Evolutionary conservation across 1,284 basidiomycete genomes (phyloP), one percentile per base, ranked within the genome.

Genomic region (Volvariella surrecta): DNA sequence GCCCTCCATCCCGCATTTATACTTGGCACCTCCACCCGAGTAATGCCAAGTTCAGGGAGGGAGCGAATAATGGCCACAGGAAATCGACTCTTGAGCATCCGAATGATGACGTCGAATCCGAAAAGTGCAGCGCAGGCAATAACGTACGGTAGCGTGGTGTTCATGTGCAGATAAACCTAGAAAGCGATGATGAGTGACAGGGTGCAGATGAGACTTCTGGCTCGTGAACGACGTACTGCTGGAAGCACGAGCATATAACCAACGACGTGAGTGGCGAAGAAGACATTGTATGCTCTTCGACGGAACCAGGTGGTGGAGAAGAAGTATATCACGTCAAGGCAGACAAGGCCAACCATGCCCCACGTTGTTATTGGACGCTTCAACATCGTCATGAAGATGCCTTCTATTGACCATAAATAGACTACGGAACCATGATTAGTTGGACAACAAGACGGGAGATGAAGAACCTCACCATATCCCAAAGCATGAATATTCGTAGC

Each of bases 1-100:
- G 86, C 80, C 3, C 83, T 74, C 87, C 88, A 92, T 35, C 89
- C 89, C 13, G 72, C 61, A 52, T 77, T 82, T 48, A 83, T 51
- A 2, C 59, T 52, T 2, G 74, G 78, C 10, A 85, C 60, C 46
- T 76, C 71, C 35, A 85, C 58, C 40, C 70, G 73, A 3, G 81
- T 82, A 45, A 71, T 58, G 22, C 68, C 70, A 40, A 85, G 64
- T 45, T 74, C 72, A 1, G 77, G 71, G 11, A 84, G 58, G 1
- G 76, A 59, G 7, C 65, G 70, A 42, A 85, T 62, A 24, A 60
- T 68, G 2, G 80, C 82, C 0, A 61, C 72, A 2, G 71, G 64
- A 50, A 83, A 57, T 4, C 84, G 74, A 13, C 81, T 82, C 55
- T 85, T 82, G 54, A 79, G 40, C 8, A 76, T 37, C 34, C 88